Evolutionary conservation across 345 rosid species (phyloP).

Genomic region (Melaleuca quinquenervia): DNA sequence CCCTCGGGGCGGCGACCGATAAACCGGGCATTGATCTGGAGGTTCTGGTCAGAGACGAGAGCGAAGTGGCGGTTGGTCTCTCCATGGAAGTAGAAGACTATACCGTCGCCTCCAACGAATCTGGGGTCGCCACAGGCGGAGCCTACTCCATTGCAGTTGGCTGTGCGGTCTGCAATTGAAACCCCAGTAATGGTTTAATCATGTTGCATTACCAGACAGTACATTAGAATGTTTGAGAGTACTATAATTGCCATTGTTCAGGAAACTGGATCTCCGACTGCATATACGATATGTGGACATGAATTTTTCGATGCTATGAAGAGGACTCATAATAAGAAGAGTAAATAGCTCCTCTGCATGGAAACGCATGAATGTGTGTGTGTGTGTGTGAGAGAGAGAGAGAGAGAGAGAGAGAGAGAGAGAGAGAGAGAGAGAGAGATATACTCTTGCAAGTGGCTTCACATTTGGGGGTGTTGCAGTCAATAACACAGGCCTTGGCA

Average conservation of each 20-base stretch:
- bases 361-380: not conserved
- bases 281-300: not conserved
- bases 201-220: not conserved
- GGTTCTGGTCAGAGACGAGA: slow-evolving; percentile 4
- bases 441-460: slow-evolving; percentile 9
- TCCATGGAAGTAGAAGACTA: slow-evolving; percentile 15
- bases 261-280: not conserved
- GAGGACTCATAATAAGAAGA: not conserved
- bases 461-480: slow-evolving; percentile 3
- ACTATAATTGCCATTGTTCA: not conserved
- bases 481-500: slow-evolving; percentile 3
- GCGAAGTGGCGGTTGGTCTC: slow-evolving; percentile 1
- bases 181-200: not conserved
- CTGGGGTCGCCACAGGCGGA: slow-evolving; percentile 8
- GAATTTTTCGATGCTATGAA: not conserved
- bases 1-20: slow-evolving; percentile 7
- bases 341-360: not conserved
- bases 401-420: not conserved
- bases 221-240: not conserved
- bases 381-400: not conserved
- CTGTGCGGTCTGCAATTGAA: not conserved
- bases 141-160: slow-evolving; percentile 8
- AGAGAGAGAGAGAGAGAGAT: not conserved
- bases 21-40: slow-evolving; percentile 11
- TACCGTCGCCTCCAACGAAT: slow-evolving; percentile 8